phyloP scores from a whole-genome alignment of 495 filamentous ascomycete genomes.

The Lentithecium fluviatile region DNA sequence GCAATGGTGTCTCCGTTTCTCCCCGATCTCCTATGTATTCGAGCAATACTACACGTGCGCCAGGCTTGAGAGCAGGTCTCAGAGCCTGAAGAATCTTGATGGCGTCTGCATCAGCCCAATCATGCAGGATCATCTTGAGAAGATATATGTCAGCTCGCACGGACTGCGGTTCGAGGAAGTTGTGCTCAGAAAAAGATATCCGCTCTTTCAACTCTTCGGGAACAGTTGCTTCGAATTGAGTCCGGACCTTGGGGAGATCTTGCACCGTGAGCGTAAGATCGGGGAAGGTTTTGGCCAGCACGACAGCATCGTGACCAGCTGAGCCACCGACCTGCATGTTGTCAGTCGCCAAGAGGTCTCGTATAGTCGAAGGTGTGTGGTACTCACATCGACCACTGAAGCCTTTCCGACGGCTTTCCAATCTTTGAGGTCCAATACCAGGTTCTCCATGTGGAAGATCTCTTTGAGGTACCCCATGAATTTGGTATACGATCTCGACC shows the following conservation, averaged over 20 bases:
- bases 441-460: conserved; percentile 13
- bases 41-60: conserved; percentile 35
- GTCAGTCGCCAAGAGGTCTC: conserved; percentile 3
- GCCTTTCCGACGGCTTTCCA: conserved; percentile 29
- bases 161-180: conserved; percentile 46
- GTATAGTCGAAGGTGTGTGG: background rate
- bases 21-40: conserved; percentile 20
- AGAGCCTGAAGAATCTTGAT: conserved; percentile 40
- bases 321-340: conserved; percentile 44
- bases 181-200: conserved; percentile 41
- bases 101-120: conserved; percentile 46
- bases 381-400: conserved; percentile 38
- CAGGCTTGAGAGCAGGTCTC: conserved; percentile 40
- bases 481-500: conserved; percentile 8
- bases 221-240: conserved; percentile 18
- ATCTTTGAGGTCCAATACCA: conserved; percentile 9
- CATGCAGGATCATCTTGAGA: conserved; percentile 45
- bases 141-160: conserved; percentile 44
- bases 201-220: conserved; percentile 9
- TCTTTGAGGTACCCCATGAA: conserved; percentile 27
- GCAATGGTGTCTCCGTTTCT: conserved; percentile 21
- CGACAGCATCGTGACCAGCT: conserved; percentile 44
- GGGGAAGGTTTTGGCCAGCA: conserved; percentile 41
- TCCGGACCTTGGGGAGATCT: conserved; percentile 40
- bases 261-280: conserved; percentile 44